Evolutionary conservation across 305 asterid species (phyloP), one percentile per base, ranked within the genome.

Genomic region (Plantago lanceolata): DNA sequence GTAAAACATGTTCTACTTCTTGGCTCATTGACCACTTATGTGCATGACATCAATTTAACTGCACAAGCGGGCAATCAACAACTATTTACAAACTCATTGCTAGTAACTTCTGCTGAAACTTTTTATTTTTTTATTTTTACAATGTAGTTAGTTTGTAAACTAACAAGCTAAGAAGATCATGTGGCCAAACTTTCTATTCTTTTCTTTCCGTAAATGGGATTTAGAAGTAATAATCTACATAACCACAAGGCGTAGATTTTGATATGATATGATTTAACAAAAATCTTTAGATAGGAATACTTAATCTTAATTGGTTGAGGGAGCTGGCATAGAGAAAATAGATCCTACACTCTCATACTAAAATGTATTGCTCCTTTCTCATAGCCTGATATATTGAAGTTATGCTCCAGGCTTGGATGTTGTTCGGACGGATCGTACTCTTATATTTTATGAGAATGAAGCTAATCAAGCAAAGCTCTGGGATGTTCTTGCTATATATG

Each of bases 341-440:
- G 14, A 40, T 40, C 26, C 45, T 29, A 26, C 40, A 40, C 63
- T 24, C 58, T 18, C 49, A 1, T 58, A 21, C 26, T 16, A 16
- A 21, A n/a, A 33, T 65, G 9, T 58, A 40, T 8, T 71, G 59
- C 44, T 61, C 48, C 63, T 73, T 68, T 62, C 15, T 50, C 51
- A 68, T 57, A 61, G 44, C 73, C 57, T 63, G 35, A 70, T 49
- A 48, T 49, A 44, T 45, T 18, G 47, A 64, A 57, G 33, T 66
- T 68, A 53, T 76, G 58, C 71, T 75, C 57, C 78, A 92, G 98
- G 98, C 73, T 69, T 92, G 82, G 98, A 92, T 78, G 97, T 92
- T 73, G 87, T 73, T 52, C 89, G 98, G 70, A 92, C 98, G 26
- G 98, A 92, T 73, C 95, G 97, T 37, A 74, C 87, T 57, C 85